Conservation (phyloP, 2,329 filamentous ascomycete genomes). For the Cladosporium sp. region DNA sequence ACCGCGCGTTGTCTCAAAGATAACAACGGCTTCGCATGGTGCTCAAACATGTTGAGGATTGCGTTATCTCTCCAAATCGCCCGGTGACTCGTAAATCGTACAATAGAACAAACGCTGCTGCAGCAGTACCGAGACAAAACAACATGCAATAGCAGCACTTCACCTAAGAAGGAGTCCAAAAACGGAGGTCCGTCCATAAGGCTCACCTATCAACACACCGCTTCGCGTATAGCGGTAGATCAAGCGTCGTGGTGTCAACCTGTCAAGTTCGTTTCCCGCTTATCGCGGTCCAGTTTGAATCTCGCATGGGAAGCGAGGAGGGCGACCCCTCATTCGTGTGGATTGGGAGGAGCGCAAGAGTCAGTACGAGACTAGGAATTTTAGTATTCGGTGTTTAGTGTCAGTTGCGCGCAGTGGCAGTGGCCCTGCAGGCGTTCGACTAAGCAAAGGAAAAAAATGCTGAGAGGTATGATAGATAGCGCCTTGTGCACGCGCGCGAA, state of each 20-base stretch:
- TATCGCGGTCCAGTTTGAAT: not conserved
- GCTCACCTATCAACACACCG: conserved; percentile 3
- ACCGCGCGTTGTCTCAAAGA: not conserved
- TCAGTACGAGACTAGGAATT: not conserved
- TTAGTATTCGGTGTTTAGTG: not conserved
- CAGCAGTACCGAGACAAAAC: not conserved
- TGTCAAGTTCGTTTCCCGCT: not conserved
- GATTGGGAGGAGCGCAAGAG: not conserved
- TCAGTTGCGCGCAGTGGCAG: not conserved
- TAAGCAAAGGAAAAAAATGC: not conserved
- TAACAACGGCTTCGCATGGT: not conserved
- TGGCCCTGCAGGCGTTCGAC: conserved; percentile 3
- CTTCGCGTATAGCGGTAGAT: not conserved
- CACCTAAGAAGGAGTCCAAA: not conserved
- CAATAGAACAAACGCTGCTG: not conserved
- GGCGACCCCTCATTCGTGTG: not conserved
- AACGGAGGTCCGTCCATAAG: not conserved
- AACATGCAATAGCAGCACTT: not conserved
- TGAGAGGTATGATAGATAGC: not conserved
- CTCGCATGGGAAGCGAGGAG: not conserved
- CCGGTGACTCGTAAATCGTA: too few relatives aligned
- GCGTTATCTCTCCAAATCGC: not conserved
- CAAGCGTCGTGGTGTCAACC: not conserved
- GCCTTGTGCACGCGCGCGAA: not conserved
- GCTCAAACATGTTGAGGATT: not conserved